Evolutionary conservation across 1,284 basidiomycete genomes (phyloP), one percentile per base, ranked within the genome.

Genomic region (Tremellales sp.): DNA sequence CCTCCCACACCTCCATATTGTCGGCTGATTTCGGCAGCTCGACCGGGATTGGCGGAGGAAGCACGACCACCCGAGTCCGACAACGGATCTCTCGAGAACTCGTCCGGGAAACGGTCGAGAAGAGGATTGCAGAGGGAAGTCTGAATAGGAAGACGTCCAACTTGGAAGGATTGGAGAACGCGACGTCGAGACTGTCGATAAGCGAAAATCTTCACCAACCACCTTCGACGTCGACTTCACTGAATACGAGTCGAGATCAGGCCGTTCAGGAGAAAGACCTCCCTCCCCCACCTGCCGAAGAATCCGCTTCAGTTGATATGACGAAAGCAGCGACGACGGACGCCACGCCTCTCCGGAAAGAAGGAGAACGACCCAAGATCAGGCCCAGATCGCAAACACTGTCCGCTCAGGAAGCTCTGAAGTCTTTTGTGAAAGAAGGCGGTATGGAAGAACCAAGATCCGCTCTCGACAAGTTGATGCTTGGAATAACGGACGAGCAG

Each of bases 21-120:
- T 36, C 34, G 8, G 34, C 34, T 18, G 49, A 53, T 9, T 50
- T 53, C 38, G 50, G 44, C 36, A 40, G 9, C 35, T 14, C 33
- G 26, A 27, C 36, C 9, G 51, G 46, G 45, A 55, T 37, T n/a
- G 3, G 2, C 40, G 19, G 38, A 50, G 10, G 59, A 54, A 31
- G 57, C 8, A 62, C 64, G 1, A 61, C 52, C 10, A 60, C 65
- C 3, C 50, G 57, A 14, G 61, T 73, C n/a, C 56, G 71, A 25
- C 70, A 71, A 51, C 54, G 71, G 22, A 72, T 73, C 49, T 71
- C 68, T 6, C 61, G 70, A 14, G 71, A 73, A 42, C 58, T 65
- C 53, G 71, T 73, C 38, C 55, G 68, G 4, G 66, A 71, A 43
- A 67, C 62, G 12, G 63, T 73, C 33, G 61, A 68, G 41, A 62